A percentile compares a stretch with the other conserved stretches of the same genome.
phyloP scores from a whole-genome alignment of 495 filamentous ascomycete genomes.

The Choiromyces venosus region DNA sequence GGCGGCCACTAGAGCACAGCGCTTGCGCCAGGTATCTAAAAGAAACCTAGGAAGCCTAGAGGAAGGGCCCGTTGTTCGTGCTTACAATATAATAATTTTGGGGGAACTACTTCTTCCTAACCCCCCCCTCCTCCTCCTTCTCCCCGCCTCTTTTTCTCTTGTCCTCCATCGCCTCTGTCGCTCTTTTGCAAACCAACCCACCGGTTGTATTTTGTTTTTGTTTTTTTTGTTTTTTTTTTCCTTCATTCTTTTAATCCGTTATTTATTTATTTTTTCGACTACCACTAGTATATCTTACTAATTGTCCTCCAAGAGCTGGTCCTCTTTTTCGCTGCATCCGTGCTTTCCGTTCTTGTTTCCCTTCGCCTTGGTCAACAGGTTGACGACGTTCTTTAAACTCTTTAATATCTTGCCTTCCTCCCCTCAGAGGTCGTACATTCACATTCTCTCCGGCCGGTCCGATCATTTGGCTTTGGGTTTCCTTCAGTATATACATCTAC shows the following conservation, averaged over 20 bases:
- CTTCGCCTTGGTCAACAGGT: conserved; percentile 28
- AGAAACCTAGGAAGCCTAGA: conserved; percentile 20
- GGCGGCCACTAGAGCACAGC: not conserved
- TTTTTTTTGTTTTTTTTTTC: conserved; percentile 11
- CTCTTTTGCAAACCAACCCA: conserved; percentile 22
- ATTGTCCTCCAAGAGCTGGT: conserved; percentile 19
- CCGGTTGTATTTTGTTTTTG: conserved; percentile 23
- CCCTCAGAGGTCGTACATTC: conserved; percentile 19
- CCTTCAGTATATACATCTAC: not conserved
- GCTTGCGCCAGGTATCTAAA: conserved; percentile 27
- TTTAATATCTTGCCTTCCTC: conserved; percentile 26
- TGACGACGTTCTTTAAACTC: conserved; percentile 37
- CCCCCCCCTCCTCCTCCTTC: conserved; percentile 12
- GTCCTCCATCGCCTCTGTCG: conserved; percentile 21
- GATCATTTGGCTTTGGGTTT: conserved; percentile 27
- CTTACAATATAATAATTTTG: conserved; percentile 31
- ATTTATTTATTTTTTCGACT: conserved; percentile 12
- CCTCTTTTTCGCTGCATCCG: conserved; percentile 17
- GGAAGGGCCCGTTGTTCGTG: conserved; percentile 20
- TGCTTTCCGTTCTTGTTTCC: conserved; percentile 9
- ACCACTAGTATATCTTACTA: not conserved
- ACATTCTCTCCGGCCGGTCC: conserved; percentile 36
- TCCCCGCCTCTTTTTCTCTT: conserved; percentile 19
- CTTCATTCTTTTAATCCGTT: conserved; percentile 20
- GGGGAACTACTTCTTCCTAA: not conserved